Evolutionary conservation across 371 early-diverging fungal genomes (phyloP), one percentile per base, ranked within the genome.

Genomic region (Apophysomyces ossiformis): DNA sequence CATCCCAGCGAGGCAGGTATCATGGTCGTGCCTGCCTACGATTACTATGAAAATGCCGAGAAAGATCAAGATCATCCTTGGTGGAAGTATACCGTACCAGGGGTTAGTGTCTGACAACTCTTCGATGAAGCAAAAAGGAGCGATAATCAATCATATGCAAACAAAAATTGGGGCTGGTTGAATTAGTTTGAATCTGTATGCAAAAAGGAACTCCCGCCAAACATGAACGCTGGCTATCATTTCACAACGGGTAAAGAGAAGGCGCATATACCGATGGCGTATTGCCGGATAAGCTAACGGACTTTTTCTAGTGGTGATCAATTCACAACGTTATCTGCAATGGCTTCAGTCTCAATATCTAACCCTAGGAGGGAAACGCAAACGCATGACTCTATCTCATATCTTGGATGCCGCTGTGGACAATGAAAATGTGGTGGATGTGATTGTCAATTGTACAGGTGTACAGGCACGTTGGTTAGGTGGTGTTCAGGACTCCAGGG

Each of bases 391-490:
- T 1, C 63, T 90, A 11, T 58, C 63, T 0, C 77, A 83, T 60
- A 70, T 90, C 12, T 67, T 74, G 2, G 90, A 92, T 38, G 73
- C 69, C 4, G 62, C 65, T 4, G 32, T 39, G 18, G 58, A 58
- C 4, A 65, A 66, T 9, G 70, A 66, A 21, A 58, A 61, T 11
- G 32, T 75, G 6, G 78, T 79, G 11, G 82, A 78, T 59, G 70
- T 87, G 38, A 82, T 91, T 37, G 79, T 92, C 54, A 92, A 92
- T 64, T 92, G 93, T 69, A 82, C 90, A 5, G 92, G 92, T 7
- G 70, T 85, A 50, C 81, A 82, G 11, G 82, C 90, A 11, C 63
- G 79, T 57, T 71, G 66, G 45, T 70, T 93, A 5, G 87, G 84
- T 3, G 91, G 89, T 15, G 54, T 50, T 21, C n/a, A 21, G 8